Percentiles rank a stretch among this genome's conserved stretches.
These are phyloP conservation scores for Lentinula sp. DNA, from an alignment of 768 basidiomycete species.

Conservation along the genomic window DNA sequence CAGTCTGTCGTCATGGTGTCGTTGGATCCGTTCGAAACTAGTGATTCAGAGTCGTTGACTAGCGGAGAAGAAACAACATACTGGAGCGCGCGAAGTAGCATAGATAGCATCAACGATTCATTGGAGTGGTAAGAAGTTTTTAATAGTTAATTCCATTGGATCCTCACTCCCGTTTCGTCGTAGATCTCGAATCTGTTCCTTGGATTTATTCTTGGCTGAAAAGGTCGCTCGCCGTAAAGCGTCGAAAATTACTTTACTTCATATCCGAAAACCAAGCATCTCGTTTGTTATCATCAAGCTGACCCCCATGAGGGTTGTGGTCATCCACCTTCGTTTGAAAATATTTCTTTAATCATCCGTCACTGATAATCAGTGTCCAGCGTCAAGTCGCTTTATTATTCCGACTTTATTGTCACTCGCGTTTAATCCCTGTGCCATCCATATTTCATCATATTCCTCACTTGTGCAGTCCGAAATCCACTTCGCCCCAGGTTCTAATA, in stretches of 20 bases:
- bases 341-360: background rate
- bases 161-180: background rate
- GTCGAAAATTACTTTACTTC: background rate
- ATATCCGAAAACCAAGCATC: background rate
- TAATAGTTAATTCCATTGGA: background rate
- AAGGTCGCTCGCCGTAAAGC: too few relatives aligned
- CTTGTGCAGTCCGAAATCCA: too few relatives aligned
- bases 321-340: background rate
- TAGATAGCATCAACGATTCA: background rate
- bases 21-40: background rate
- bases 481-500: too few relatives aligned
- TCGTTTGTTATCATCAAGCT: background rate
- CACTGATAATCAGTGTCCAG: background rate
- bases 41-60: background rate
- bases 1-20: background rate
- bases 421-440: background rate
- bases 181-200: too few relatives aligned
- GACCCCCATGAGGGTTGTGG: background rate
- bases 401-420: background rate
- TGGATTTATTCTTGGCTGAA: background rate
- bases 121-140: background rate
- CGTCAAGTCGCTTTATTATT: background rate
- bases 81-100: slow-evolving; percentile 1
- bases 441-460: background rate
- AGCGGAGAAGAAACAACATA: background rate